Evolutionary conservation across 2,329 filamentous ascomycete species (phyloP).

Genomic region (Xylariomycetidae sp.): DNA sequence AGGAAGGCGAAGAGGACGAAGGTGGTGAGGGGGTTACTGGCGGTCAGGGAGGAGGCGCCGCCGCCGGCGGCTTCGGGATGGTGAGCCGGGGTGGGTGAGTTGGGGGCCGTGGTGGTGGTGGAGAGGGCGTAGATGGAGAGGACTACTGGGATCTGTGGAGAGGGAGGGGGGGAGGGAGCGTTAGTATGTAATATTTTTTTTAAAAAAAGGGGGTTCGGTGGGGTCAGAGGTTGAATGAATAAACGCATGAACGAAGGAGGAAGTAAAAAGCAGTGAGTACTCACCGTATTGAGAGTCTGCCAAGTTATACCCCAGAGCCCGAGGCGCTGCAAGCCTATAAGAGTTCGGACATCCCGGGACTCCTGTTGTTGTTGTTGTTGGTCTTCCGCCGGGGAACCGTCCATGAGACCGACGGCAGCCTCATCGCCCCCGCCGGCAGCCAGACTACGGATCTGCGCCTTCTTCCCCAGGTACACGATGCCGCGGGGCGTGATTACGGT

Average conservation of each 20-base stretch:
- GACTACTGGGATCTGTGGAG: constrained; percentile 29
- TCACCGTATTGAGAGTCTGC: constrained; percentile 36
- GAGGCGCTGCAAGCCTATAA: constrained; percentile 30
- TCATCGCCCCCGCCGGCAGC: constrained; percentile 21
- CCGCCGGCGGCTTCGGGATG: no score
- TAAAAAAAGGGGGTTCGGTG: not conserved
- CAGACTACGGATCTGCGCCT: constrained; percentile 18
- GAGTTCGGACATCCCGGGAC: constrained; percentile 14
- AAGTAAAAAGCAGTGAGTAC: constrained; percentile 2
- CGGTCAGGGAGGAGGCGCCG: no score
- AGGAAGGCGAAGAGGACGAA: constrained; percentile 35
- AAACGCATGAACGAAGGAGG: no score
- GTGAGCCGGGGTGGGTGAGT: no score
- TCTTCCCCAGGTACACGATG: constrained; percentile 36
- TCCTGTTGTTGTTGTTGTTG: no score
- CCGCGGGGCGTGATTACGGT: constrained; percentile 47
- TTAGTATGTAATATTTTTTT: constrained; percentile 3
- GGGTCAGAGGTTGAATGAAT: not conserved
- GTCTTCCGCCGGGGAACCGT: no score
- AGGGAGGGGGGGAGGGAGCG: no score
- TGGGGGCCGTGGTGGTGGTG: constrained; percentile 11
- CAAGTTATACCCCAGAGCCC: constrained; percentile 38
- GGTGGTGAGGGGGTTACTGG: no score
- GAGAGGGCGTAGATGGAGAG: constrained; percentile 29
- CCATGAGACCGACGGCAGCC: constrained; percentile 11